Conservation (phyloP, 179 eudicot genomes). For the Beta lomatogona region DNA sequence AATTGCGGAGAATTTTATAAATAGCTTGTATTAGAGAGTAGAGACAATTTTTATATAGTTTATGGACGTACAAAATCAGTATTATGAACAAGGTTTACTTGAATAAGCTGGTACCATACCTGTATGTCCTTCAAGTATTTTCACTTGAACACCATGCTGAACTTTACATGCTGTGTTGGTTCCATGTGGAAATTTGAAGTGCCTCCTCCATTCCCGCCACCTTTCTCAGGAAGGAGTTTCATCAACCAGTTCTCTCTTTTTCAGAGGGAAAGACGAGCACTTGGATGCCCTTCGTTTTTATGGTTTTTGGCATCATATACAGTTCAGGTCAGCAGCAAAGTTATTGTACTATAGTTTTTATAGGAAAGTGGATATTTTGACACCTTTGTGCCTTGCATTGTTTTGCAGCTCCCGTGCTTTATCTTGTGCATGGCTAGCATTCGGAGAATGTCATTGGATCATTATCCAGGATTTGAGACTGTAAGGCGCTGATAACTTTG, state of each 20-base stretch:
- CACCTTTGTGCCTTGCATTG: constrained; percentile 12
- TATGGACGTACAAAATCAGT: not conserved
- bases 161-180: constrained; percentile 32
- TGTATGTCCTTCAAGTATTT: constrained; percentile 32
- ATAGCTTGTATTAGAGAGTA: no score
- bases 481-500: constrained; percentile 50
- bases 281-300: constrained; percentile 78
- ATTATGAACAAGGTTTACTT: not conserved
- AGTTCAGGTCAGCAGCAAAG: constrained; percentile 58
- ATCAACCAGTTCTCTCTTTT: constrained; percentile 55
- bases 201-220: constrained; percentile 96
- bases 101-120: constrained; percentile 8
- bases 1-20: not conserved
- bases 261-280: constrained; percentile 58
- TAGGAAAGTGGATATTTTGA: constrained; percentile 6
- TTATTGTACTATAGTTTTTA: not conserved
- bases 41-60: not conserved
- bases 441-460: constrained; percentile 77
- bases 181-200: constrained; percentile 63
- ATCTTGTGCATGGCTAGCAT: constrained; percentile 70
- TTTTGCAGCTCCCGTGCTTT: constrained; percentile 85
- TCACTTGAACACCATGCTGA: constrained; percentile 44
- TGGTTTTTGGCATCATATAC: constrained; percentile 62
- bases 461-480: constrained; percentile 86
- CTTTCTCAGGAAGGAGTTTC: constrained; percentile 78